These are phyloP conservation scores for Candida loeiensis DNA, from an alignment of 805 yeast species.

Conservation along the genomic window DNA sequence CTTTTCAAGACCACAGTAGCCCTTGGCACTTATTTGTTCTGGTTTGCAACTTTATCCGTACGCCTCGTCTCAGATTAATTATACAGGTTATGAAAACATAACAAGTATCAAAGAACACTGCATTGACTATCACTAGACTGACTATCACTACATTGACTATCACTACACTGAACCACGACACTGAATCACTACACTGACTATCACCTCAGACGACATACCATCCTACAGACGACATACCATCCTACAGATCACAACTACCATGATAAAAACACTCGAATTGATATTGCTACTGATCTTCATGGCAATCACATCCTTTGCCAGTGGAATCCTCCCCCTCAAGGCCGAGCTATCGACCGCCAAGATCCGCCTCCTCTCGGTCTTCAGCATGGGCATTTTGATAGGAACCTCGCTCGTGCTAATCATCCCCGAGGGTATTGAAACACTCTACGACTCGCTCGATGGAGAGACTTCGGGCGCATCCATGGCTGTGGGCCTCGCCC, in stretches of 20 bases:
- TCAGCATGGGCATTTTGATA: conserved; percentile 58
- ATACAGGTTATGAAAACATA: no score
- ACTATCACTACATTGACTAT: no score
- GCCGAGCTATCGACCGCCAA: conserved; percentile 23
- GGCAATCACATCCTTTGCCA: conserved; percentile 18
- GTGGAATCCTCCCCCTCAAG: conserved; percentile 26
- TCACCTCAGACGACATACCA: not conserved
- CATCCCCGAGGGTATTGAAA: conserved; percentile 63
- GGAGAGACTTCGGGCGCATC: conserved; percentile 17
- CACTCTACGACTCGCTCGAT: conserved; percentile 25
- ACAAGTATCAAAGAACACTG: no score
- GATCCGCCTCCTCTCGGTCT: conserved; percentile 40
- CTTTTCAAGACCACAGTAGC: no score
- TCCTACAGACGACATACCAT: not conserved
- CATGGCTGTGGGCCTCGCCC: conserved; percentile 42
- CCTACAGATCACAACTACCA: no score
- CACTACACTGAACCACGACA: no score
- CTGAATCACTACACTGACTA: no score
- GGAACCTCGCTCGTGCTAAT: conserved; percentile 58
- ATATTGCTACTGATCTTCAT: conserved; percentile 15
- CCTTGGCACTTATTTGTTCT: no score
- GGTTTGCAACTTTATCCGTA: no score
- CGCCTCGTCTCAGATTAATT: no score
- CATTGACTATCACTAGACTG: no score
- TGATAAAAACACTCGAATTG: not conserved